Conservation (phyloP, 192 early-diverging fungal species). For the Globomyces pollinis-pini region DNA sequence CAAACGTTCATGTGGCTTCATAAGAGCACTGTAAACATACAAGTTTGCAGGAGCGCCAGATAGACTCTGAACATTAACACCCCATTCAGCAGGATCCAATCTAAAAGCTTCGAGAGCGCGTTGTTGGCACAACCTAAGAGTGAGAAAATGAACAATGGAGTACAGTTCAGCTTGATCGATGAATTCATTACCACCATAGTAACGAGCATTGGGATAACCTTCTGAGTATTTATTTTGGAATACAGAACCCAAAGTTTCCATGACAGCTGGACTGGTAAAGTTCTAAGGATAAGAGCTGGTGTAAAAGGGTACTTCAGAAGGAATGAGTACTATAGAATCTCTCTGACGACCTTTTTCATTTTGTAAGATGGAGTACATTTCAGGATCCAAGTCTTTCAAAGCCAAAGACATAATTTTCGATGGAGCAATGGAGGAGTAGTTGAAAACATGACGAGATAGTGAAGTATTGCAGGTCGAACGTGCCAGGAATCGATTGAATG, state of each 20-base stretch:
- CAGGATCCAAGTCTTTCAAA: constrained; percentile 73
- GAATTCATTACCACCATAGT: constrained; percentile 98
- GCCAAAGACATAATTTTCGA: too few species aligned
- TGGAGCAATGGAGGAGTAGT: too few species aligned
- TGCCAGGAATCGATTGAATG: too few species aligned
- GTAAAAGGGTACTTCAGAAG: constrained; percentile 77
- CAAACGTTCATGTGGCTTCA: constrained; percentile 94
- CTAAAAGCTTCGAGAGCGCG: constrained; percentile 91
- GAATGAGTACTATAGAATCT: constrained; percentile 87
- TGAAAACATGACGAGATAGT: too few species aligned
- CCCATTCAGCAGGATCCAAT: constrained; percentile 80
- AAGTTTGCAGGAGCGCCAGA: constrained; percentile 96
- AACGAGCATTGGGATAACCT: constrained; percentile 38
- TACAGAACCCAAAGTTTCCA: constrained; percentile 91
- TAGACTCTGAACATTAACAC: constrained; percentile 95
- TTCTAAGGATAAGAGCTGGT: constrained; percentile 49
- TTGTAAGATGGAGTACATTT: constrained; percentile 91
- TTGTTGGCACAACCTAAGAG: constrained; percentile 82
- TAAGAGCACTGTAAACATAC: constrained; percentile 89
- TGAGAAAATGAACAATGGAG: background rate
- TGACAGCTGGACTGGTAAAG: constrained; percentile 93
- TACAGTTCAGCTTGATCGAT: constrained; percentile 90
- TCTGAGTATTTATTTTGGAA: constrained; percentile 87
- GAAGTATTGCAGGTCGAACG: too few species aligned
- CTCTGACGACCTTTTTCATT: constrained; percentile 91